These are phyloP conservation scores for Eucalyptus curtisii DNA, from an alignment of 345 rosid genomes.

Conservation along the genomic window DNA sequence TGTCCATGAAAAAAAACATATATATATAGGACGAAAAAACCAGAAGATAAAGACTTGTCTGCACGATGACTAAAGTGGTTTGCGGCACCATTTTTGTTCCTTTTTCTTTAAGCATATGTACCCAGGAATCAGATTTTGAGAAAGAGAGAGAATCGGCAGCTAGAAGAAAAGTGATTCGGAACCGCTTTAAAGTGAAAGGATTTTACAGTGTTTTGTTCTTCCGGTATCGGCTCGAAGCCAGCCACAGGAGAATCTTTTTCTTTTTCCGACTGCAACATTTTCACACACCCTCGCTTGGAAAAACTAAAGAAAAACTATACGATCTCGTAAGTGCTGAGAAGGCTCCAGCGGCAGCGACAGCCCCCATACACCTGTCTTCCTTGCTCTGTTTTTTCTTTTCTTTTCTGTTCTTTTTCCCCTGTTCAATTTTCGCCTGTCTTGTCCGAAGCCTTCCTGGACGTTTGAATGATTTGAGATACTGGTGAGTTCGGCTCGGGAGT, in stretches of 20 bases:
- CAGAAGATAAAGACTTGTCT: not conserved
- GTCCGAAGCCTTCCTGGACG: not conserved
- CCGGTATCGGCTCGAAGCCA: not conserved
- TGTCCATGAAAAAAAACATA: not conserved
- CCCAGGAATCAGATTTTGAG: not conserved
- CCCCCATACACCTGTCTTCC: not conserved
- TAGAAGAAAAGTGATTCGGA: not conserved
- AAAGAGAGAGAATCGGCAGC: not conserved
- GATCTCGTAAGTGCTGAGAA: not conserved
- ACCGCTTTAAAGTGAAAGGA: not conserved
- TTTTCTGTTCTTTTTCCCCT: not conserved
- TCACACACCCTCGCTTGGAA: not conserved
- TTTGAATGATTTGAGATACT: not conserved
- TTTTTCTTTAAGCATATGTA: not conserved
- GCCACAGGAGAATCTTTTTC: not conserved
- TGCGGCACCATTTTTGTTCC: not conserved
- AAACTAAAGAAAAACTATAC: not conserved
- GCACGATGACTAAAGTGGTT: not conserved
- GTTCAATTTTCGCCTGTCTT: not conserved
- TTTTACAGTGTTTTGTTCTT: not conserved
- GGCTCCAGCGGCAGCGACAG: not conserved
- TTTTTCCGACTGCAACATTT: not conserved
- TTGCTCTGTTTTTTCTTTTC: not conserved
- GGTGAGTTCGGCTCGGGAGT: not conserved
- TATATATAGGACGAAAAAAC: not conserved